Evolutionary conservation across 2,329 filamentous ascomycete genomes (phyloP).

Genomic region (Hypoxylon sp.): DNA sequence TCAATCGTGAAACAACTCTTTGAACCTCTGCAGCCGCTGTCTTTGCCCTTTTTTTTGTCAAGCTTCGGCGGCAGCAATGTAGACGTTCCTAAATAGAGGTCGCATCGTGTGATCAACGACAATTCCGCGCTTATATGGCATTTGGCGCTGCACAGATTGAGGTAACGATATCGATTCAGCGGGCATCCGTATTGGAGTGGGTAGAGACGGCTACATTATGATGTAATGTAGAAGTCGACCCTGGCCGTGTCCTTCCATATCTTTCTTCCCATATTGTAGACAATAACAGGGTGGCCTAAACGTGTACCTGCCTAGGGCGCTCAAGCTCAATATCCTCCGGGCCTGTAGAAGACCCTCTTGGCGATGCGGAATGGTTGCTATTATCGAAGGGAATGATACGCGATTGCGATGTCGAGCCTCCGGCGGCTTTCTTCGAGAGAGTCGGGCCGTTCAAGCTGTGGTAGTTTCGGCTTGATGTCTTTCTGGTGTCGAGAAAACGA

Average conservation of each 20-base stretch:
- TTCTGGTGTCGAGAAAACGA: conserved; percentile 45
- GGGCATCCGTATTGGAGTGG: neutral
- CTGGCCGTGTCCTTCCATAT: neutral
- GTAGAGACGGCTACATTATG: neutral
- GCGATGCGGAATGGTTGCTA: conserved; percentile 16
- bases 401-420: conserved; percentile 43
- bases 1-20: neutral
- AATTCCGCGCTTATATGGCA: neutral
- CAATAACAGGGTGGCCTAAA: neutral
- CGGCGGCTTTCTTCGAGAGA: conserved; percentile 35
- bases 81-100: neutral
- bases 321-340: conserved; percentile 38
- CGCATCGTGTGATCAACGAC: neutral
- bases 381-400: conserved; percentile 24
- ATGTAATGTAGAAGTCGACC: neutral
- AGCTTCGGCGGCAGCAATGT: neutral
- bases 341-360: conserved; percentile 13
- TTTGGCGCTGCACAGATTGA: neutral
- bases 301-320: conserved; percentile 15
- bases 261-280: neutral
- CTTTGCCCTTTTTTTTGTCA: neutral
- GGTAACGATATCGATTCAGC: neutral
- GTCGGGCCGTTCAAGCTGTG: conserved; percentile 28
- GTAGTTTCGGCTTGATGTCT: conserved; percentile 41
- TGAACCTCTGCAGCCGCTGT: neutral